phyloP scores from a whole-genome alignment of 768 basidiomycete species.

The Trametes elegans region DNA sequence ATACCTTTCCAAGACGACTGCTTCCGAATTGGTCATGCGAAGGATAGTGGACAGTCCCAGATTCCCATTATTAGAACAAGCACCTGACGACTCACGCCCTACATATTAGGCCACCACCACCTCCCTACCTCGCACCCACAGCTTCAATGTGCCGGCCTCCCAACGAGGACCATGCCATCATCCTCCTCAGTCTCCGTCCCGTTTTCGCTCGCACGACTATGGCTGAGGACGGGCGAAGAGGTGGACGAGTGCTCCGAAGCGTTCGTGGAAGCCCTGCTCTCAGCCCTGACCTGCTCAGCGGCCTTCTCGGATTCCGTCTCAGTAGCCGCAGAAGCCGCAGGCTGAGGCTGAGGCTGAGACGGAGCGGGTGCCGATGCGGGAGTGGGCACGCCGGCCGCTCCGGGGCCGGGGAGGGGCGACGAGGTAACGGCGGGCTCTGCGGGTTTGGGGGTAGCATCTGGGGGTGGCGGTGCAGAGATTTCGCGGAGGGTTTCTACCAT shows the following conservation, averaged over 20 bases:
- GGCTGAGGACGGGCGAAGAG: conserved; percentile 21
- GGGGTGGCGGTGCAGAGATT: conserved; percentile 59
- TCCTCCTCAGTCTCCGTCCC: conserved; percentile 80
- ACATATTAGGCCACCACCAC: not conserved
- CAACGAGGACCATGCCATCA: conserved; percentile 79
- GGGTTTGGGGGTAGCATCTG: conserved; percentile 20
- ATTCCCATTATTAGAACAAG: conserved; percentile 3
- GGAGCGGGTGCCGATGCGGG: not conserved
- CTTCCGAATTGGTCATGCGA: too few species aligned
- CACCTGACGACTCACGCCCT: not conserved
- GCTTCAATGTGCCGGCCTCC: conserved; percentile 42
- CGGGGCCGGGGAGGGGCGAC: not conserved
- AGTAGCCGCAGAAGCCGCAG: not conserved
- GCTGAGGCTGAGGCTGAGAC: conserved; percentile 9
- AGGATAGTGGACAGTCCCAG: not conserved
- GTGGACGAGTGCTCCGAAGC: conserved; percentile 29
- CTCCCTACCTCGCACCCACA: not conserved
- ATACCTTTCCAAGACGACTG: too few species aligned
- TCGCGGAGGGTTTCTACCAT: conserved; percentile 81
- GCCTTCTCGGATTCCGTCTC: not conserved
- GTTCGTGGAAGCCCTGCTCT: conserved; percentile 31
- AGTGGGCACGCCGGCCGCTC: not conserved
- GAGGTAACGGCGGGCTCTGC: conserved; percentile 1
- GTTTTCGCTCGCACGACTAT: conserved; percentile 53
- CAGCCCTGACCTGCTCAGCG: conserved; percentile 20